phyloP scores from a whole-genome alignment of 768 basidiomycete genomes.

The Leccinum broughii region DNA sequence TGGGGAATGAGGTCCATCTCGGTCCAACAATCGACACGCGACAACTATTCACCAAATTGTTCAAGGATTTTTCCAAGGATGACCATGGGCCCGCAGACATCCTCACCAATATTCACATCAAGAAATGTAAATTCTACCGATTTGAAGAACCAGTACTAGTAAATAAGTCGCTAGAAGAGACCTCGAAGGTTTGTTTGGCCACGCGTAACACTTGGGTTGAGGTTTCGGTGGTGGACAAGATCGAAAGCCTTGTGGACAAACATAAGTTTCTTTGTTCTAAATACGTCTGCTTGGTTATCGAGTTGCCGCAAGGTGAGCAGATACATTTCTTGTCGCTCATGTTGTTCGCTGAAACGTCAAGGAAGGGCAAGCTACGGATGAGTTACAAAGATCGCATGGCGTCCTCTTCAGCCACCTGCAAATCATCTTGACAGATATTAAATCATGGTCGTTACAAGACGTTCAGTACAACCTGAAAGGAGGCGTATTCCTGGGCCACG shows the following conservation, averaged over 20 bases:
- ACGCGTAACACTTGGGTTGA: too few species aligned
- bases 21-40: too few species aligned
- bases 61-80: too few species aligned
- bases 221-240: neutral
- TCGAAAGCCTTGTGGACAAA: neutral
- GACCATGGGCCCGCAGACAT: too few species aligned
- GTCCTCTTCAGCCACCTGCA: neutral
- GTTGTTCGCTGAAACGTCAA: neutral
- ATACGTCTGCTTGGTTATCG: neutral
- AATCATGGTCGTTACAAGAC: neutral
- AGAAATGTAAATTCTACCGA: too few species aligned
- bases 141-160: too few species aligned
- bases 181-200: too few species aligned
- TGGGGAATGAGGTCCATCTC: too few species aligned
- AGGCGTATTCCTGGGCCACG: neutral
- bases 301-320: neutral
- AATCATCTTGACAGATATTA: neutral
- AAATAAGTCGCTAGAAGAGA: too few species aligned
- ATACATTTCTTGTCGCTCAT: neutral
- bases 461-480: neutral
- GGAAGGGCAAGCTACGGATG: neutral
- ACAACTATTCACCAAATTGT: too few species aligned
- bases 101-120: too few species aligned
- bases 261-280: neutral
- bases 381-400: neutral